These are phyloP conservation scores for Didymella pinodella DNA, from an alignment of 2,329 filamentous ascomycete genomes.

Conservation along the genomic window DNA sequence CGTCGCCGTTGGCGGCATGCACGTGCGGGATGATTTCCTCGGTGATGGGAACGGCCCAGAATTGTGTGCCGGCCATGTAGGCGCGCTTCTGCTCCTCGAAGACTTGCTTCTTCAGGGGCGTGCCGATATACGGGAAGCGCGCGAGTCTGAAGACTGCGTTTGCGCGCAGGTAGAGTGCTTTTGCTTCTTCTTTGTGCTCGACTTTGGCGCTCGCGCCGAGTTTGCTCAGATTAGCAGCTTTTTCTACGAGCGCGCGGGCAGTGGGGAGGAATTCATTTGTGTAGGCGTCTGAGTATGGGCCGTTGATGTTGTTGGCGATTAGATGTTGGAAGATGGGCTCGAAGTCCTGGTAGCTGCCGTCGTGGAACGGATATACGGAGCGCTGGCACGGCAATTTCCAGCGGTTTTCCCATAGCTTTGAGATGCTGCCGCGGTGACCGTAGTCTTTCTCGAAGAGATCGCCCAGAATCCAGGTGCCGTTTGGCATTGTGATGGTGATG, in stretches of 20 bases:
- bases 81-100: constrained; percentile 71
- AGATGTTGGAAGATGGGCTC: constrained; percentile 61
- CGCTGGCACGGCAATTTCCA: constrained; percentile 47
- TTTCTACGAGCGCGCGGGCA: constrained; percentile 63
- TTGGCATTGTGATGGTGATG: constrained; percentile 28
- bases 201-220: constrained; percentile 37
- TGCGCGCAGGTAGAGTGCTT: constrained; percentile 70
- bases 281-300: constrained; percentile 70
- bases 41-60: constrained; percentile 61
- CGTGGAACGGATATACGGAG: constrained; percentile 76
- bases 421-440: constrained; percentile 45
- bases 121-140: constrained; percentile 68
- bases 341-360: constrained; percentile 72
- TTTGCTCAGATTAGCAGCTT: constrained; percentile 57
- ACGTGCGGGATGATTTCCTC: constrained; percentile 69
- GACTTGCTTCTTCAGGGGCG: constrained; percentile 62
- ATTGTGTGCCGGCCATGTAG: constrained; percentile 63
- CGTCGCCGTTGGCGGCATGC: constrained; percentile 60
- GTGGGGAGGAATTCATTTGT: constrained; percentile 68
- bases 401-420: constrained; percentile 44
- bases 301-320: constrained; percentile 65
- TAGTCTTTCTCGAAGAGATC: constrained; percentile 50
- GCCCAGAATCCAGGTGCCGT: constrained; percentile 47
- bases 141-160: constrained; percentile 76
- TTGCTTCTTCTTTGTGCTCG: constrained; percentile 61